These are phyloP conservation scores for Poa pratensis DNA, from an alignment of 176 grass and related monocot genomes.

Conservation along the genomic window DNA sequence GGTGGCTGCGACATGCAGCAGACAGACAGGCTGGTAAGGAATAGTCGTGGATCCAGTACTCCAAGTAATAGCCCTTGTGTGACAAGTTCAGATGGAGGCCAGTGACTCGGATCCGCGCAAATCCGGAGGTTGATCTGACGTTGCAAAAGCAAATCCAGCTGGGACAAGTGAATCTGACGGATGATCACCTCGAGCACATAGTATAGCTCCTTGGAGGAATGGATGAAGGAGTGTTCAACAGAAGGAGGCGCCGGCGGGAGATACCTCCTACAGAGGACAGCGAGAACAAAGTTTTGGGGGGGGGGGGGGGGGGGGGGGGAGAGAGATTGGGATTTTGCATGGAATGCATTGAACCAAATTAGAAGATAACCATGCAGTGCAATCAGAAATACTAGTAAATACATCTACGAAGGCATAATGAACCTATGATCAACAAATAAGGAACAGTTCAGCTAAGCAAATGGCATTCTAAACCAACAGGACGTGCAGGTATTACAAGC, in stretches of 20 bases:
- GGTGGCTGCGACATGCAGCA: background rate
- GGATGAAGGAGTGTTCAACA: background rate
- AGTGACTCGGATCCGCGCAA: background rate
- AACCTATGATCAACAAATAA: background rate
- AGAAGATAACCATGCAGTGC: slow-evolving; percentile 1
- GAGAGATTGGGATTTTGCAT: background rate
- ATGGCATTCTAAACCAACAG: slow-evolving; percentile 25
- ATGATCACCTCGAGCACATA: background rate
- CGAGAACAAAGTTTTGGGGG: background rate
- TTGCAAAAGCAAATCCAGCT: background rate
- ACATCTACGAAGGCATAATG: background rate
- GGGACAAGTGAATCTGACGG: background rate
- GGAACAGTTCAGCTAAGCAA: background rate
- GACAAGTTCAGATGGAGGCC: background rate
- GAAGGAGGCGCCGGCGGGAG: background rate
- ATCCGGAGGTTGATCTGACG: background rate
- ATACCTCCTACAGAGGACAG: background rate
- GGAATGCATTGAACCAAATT: background rate
- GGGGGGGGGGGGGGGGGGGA: background rate
- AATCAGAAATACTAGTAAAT: slow-evolving; percentile 2
- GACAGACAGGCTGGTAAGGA: background rate
- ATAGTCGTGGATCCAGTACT: background rate
- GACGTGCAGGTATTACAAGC: background rate
- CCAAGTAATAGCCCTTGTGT: background rate
- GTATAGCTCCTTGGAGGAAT: background rate